Percentiles rank a stretch among this genome's conserved stretches.
phyloP scores from a whole-genome alignment of 164 flowering plant genomes.

The Aristolochia contorta region DNA sequence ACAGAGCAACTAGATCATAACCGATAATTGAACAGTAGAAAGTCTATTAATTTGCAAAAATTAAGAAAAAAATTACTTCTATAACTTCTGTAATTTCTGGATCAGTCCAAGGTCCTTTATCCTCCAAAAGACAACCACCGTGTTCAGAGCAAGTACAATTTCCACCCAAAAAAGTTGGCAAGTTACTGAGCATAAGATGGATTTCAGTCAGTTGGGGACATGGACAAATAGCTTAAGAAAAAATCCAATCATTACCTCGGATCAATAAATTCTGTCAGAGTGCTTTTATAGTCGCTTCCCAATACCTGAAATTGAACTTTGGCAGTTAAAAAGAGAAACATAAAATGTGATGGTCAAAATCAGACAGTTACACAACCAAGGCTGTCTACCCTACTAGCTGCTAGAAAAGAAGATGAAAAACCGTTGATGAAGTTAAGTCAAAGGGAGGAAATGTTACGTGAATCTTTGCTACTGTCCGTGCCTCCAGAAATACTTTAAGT shows the following conservation, averaged over 20 bases:
- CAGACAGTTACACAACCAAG: neutral
- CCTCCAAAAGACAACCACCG: slow-evolving; percentile 63
- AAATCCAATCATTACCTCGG: slow-evolving; percentile 30
- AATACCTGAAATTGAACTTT: slow-evolving; percentile 36
- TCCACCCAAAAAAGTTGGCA: slow-evolving; percentile 73
- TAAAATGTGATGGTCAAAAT: neutral
- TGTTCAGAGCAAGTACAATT: slow-evolving; percentile 56
- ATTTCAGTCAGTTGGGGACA: neutral
- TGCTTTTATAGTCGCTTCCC: slow-evolving; percentile 40
- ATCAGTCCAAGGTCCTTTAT: slow-evolving; percentile 79
- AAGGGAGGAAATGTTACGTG: slow-evolving; percentile 20
- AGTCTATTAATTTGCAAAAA: neutral
- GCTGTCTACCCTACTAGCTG: no score
- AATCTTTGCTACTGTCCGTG: slow-evolving; percentile 49
- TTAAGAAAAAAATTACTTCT: neutral
- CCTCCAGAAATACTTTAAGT: slow-evolving; percentile 48
- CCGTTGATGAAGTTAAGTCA: neutral
- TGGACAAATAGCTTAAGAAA: neutral
- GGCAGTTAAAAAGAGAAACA: neutral
- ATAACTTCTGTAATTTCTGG: slow-evolving; percentile 30
- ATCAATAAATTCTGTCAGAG: slow-evolving; percentile 41
- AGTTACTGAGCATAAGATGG: slow-evolving; percentile 30
- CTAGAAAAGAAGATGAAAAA: neutral
- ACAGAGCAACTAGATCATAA: neutral
- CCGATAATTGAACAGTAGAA: neutral